phyloP scores from a whole-genome alignment of 2,329 filamentous ascomycete genomes.

The Lachnum nothofagi region DNA sequence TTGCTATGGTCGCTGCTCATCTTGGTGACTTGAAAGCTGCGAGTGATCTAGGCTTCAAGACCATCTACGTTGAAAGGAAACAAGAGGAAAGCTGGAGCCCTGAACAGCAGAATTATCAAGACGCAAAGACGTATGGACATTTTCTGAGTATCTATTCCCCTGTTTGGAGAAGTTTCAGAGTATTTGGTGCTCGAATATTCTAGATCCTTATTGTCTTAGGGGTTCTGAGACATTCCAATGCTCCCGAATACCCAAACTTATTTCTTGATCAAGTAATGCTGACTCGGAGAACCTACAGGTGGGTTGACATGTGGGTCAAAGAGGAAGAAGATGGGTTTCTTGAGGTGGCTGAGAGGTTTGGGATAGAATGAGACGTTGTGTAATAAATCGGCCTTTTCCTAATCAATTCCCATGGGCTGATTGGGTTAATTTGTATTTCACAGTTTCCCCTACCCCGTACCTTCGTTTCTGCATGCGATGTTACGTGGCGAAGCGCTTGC shows the following conservation, averaged over 20 bases:
- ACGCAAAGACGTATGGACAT: conserved; percentile 47
- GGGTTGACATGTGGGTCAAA: conserved; percentile 61
- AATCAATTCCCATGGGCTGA: conserved; percentile 1
- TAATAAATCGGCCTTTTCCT: conserved; percentile 2
- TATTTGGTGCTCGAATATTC: too few species aligned
- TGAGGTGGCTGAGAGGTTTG: conserved; percentile 47
- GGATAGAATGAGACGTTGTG: conserved; percentile 21
- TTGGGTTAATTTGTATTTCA: conserved; percentile 3
- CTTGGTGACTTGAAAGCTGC: conserved; percentile 64
- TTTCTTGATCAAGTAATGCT: too few species aligned
- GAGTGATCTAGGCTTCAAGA: conserved; percentile 57
- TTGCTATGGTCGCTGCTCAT: conserved; percentile 75
- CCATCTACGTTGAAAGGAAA: conserved; percentile 67
- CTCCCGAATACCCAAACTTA: too few species aligned
- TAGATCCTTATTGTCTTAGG: too few species aligned
- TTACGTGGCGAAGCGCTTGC: conserved; percentile 5
- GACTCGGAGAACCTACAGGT: too few species aligned
- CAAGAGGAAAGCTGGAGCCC: conserved; percentile 58
- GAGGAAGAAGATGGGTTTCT: conserved; percentile 47
- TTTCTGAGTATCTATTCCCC: too few species aligned
- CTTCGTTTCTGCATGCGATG: conserved; percentile 5
- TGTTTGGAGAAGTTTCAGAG: too few species aligned
- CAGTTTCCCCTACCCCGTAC: background rate
- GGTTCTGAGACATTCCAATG: too few species aligned
- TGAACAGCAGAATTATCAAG: conserved; percentile 47